Evolutionary conservation across 495 filamentous ascomycete species (phyloP).

Genomic region (Lasiosphaeris hirsuta): DNA sequence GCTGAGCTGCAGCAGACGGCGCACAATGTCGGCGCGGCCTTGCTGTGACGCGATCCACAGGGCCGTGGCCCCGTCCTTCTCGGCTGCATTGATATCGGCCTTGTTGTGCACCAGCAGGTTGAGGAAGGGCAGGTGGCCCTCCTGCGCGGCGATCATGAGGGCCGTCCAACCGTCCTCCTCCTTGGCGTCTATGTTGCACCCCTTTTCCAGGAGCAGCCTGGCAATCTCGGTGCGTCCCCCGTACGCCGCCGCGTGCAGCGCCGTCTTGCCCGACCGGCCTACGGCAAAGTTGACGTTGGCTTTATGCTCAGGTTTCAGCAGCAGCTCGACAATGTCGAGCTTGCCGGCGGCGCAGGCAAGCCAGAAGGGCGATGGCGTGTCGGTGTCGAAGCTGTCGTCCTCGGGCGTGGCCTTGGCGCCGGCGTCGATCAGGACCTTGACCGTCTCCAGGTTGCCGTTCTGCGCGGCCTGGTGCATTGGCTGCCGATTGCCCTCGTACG

Average conservation of each 20-base stretch:
- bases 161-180: neutral
- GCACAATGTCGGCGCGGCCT: neutral
- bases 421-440: too few relatives aligned
- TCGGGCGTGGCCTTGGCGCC: too few relatives aligned
- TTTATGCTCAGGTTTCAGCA: too few relatives aligned
- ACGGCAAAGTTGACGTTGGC: too few relatives aligned
- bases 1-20: neutral
- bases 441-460: too few relatives aligned
- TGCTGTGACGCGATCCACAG: neutral
- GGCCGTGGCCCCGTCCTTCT: neutral
- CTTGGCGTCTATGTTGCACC: neutral
- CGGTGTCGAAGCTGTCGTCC: too few relatives aligned
- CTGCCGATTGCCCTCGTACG: too few relatives aligned
- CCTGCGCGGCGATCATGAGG: slow-evolving; percentile 1
- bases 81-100: neutral
- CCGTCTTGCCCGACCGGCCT: too few relatives aligned
- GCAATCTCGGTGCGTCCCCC: neutral
- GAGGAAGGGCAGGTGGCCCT: neutral
- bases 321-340: neutral
- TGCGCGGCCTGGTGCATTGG: too few relatives aligned
- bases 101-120: neutral
- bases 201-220: neutral
- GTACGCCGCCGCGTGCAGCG: neutral
- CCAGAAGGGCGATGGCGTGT: too few relatives aligned
- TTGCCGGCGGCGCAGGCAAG: too few relatives aligned